Percentiles rank a stretch among this genome's conserved stretches.
Conservation (phyloP, 2,329 filamentous ascomycete genomes). For the Leptographium radiaticola region DNA sequence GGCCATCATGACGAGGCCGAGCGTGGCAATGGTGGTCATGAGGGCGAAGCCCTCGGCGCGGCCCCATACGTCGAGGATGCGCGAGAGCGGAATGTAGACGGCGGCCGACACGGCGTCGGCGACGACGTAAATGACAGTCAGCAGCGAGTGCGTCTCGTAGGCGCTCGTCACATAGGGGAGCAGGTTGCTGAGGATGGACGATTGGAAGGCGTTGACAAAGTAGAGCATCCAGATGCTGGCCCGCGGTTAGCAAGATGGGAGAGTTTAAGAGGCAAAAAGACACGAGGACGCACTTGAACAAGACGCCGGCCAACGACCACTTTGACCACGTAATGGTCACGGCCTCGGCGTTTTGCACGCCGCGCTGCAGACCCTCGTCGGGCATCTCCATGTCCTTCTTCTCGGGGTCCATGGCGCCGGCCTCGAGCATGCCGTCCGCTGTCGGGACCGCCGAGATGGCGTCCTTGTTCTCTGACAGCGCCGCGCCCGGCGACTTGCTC, state of each 20-base stretch:
- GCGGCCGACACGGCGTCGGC: slow-evolving; percentile 41
- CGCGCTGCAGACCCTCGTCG: slow-evolving; percentile 21
- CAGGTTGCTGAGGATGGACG: slow-evolving; percentile 27
- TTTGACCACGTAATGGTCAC: slow-evolving; percentile 29
- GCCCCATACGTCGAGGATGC: slow-evolving; percentile 35
- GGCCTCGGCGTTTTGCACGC: slow-evolving; percentile 34
- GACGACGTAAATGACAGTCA: slow-evolving; percentile 39
- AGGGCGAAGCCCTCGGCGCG: slow-evolving; percentile 30
- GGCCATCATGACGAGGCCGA: slow-evolving; percentile 47
- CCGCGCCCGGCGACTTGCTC: not conserved
- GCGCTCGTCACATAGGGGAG: slow-evolving; percentile 34
- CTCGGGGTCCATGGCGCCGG: too few species aligned
- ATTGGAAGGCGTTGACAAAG: slow-evolving; percentile 35
- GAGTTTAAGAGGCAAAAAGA: too few species aligned
- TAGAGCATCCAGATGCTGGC: slow-evolving; percentile 33
- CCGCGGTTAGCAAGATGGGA: too few species aligned
- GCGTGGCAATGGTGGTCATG: slow-evolving; percentile 27
- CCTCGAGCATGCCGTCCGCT: too few species aligned
- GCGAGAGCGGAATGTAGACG: slow-evolving; percentile 36
- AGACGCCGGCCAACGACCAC: slow-evolving; percentile 26
- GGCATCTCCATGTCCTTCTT: not conserved
- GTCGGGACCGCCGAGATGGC: not conserved
- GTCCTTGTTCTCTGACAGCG: not conserved
- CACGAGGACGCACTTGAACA: slow-evolving; percentile 24
- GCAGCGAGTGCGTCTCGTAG: slow-evolving; percentile 39